Conservation (phyloP, 768 basidiomycete genomes). For the Auricularia sp. region DNA sequence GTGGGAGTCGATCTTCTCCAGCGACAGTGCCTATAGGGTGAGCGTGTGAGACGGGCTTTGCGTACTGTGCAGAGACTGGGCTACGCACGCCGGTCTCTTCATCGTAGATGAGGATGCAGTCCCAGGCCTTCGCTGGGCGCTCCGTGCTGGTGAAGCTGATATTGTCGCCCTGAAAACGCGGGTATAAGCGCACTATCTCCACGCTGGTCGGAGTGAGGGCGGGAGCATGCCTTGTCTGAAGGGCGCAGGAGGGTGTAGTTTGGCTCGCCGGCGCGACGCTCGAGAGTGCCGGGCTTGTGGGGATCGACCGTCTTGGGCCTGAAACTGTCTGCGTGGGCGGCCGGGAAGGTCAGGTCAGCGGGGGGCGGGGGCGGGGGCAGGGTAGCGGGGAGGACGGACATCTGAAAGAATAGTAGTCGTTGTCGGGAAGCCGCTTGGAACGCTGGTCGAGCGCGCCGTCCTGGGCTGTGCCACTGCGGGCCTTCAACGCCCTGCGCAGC, state of each 20-base stretch:
- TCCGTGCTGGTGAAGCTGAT: constrained; percentile 52
- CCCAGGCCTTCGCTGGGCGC: constrained; percentile 51
- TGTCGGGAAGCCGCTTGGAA: constrained; percentile 41
- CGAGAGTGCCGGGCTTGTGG: constrained; percentile 54
- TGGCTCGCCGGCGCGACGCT: constrained; percentile 34
- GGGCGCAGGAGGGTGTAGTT: constrained; percentile 58
- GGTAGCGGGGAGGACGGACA: constrained; percentile 36
- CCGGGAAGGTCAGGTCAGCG: too few relatives aligned
- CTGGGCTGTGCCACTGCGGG: constrained; percentile 44
- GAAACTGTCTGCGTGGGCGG: constrained; percentile 49
- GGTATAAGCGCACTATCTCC: constrained; percentile 4
- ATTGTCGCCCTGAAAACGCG: constrained; percentile 37
- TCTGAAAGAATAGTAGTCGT: constrained; percentile 68
- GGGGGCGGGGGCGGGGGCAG: not conserved
- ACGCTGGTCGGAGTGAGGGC: constrained; percentile 28
- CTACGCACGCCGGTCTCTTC: constrained; percentile 55
- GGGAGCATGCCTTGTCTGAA: constrained; percentile 32
- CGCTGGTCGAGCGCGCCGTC: constrained; percentile 24
- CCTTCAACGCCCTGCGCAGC: constrained; percentile 54
- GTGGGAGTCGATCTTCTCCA: constrained; percentile 67
- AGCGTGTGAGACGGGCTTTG: constrained; percentile 3
- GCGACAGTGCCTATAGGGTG: constrained; percentile 46
- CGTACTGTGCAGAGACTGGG: not conserved
- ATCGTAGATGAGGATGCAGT: constrained; percentile 75
- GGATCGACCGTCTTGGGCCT: constrained; percentile 63